Base-by-base conservation (phyloP, 2,329 filamentous ascomycete species). In the Sclerotinia trifoliorum region DNA sequence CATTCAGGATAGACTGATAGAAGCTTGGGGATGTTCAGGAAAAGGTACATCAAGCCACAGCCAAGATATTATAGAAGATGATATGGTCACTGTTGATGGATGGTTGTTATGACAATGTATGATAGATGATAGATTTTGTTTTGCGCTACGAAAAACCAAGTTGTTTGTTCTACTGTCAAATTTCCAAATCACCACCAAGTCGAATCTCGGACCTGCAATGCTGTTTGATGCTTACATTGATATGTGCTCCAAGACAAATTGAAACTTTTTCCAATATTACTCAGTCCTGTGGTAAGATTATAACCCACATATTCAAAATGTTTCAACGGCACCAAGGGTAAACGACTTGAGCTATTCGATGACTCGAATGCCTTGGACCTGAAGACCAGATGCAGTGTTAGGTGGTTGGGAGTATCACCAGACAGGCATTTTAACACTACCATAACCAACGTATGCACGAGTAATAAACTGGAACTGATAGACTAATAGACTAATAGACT, bases 11-110 rank as follows among this genome's bases (percentile, higher is more conserved):
- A 73, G 77, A 63, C 69, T 79, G 61, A 77, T 75, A 60, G 70
- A 71, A n/a, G 70, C 74, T 49, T 79, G 78, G 78, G 73, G 73
- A 1, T 78, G 77, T 74, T 48, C 35, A 13, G 57, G 26, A 21
- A 21, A 65, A n/a, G 51, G 42, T 5, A 24, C 29, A 35, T n/a
- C 10, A 21, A 65, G 11, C 21, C 13, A 35, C 24, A 26, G 39
- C 3, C 51, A 26, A 44, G 24, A 35, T n/a, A 15, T 29, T 8
- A 21, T 65, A 35, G 63, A 57, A 35, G 63, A 57, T 46, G 42
- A 48, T 19, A 19, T 58, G 19, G 52, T 58, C 42, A 48, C 52
- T 7, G 24, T 58, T 21, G 63, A 65, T 48, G 39, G 39, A 21
- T 65, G 52, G 54, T 19, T 58, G 7, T 48, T 46, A 8, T 32